Percentiles rank a stretch among this genome's conserved stretches.
phyloP scores from a whole-genome alignment of 805 yeast species.

The Yarrowia sp. region DNA sequence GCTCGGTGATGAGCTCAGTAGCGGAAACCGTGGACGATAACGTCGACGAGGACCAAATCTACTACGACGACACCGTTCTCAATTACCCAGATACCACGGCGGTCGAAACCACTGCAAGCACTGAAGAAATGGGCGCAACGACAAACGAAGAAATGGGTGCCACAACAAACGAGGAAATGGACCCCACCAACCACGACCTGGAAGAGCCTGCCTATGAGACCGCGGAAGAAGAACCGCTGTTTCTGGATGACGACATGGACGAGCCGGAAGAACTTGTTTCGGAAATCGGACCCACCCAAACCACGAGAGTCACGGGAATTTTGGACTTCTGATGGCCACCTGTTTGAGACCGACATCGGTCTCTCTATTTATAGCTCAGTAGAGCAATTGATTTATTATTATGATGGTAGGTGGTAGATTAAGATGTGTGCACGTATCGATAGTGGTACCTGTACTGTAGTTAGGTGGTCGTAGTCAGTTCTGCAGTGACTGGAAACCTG shows the following conservation, averaged over 20 bases:
- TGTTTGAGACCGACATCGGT: too few species aligned
- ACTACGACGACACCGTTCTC: neutral
- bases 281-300: constrained; percentile 7
- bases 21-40: neutral
- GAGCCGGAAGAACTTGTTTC: neutral
- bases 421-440: too few species aligned
- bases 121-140: neutral
- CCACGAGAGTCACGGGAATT: neutral
- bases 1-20: neutral
- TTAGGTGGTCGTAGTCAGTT: too few species aligned
- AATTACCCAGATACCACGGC: neutral
- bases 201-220: neutral
- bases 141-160: neutral
- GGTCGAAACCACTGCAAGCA: neutral
- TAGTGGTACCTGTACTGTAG: too few species aligned
- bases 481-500: too few species aligned
- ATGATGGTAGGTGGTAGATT: too few species aligned
- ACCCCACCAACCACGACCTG: neutral
- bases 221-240: neutral
- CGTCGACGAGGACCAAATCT: neutral
- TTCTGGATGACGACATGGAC: constrained; percentile 6
- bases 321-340: neutral
- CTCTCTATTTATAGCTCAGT: neutral
- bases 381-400: neutral
- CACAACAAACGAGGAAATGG: neutral